These are phyloP conservation scores for Mrakia gelida DNA, from an alignment of 768 basidiomycete species.

Conservation along the genomic window DNA sequence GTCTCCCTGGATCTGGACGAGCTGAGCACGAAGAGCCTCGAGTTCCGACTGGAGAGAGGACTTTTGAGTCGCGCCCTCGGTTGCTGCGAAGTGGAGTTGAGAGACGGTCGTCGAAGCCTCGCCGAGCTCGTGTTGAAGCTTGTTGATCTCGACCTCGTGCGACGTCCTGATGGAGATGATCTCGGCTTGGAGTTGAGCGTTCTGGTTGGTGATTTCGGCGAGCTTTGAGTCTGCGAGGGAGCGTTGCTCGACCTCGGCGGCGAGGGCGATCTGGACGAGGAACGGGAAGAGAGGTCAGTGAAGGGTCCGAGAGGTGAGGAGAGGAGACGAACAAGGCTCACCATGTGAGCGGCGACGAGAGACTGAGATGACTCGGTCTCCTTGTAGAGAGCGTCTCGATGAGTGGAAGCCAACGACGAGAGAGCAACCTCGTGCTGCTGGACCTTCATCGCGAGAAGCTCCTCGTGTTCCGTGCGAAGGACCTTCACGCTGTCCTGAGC, in stretches of 20 bases:
- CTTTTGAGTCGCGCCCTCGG: constrained; percentile 33
- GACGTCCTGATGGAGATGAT: constrained; percentile 7
- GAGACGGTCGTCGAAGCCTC: neutral
- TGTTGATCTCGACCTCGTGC: constrained; percentile 7
- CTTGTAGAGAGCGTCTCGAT: constrained; percentile 41
- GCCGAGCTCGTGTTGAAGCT: constrained; percentile 16
- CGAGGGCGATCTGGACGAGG: constrained; percentile 54
- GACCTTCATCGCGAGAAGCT: constrained; percentile 46
- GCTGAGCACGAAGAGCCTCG: constrained; percentile 69
- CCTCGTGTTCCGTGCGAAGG: constrained; percentile 49
- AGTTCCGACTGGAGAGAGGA: constrained; percentile 64
- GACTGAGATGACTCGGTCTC: constrained; percentile 47
- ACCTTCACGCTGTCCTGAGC: neutral
- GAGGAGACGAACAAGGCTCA: constrained; percentile 34
- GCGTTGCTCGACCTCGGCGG: constrained; percentile 47
- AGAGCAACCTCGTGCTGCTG: neutral
- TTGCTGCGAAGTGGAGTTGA: constrained; percentile 35
- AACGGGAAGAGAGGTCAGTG: constrained; percentile 49
- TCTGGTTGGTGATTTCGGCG: constrained; percentile 47
- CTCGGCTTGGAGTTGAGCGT: constrained; percentile 9
- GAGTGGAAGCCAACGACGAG: neutral
- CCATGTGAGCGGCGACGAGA: constrained; percentile 47
- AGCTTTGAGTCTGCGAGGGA: constrained; percentile 49
- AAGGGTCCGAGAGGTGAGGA: constrained; percentile 67
- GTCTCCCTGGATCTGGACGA: constrained; percentile 60